Evolutionary conservation across 129 eudicot species (phyloP).

Genomic region (Chrysanthemum lavandulifolium): DNA sequence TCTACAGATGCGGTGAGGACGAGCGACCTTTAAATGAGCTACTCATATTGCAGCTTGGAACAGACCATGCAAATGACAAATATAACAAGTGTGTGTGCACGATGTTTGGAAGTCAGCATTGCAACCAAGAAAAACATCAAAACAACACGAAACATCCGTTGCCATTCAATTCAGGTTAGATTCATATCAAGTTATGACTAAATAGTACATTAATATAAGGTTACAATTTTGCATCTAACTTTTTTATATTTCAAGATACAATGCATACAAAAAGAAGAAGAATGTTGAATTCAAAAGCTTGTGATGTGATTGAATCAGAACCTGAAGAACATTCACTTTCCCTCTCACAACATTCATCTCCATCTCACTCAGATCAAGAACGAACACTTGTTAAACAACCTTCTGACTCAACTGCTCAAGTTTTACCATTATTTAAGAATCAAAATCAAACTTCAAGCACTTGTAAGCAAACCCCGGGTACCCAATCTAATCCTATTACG

Average conservation of each 20-base stretch:
- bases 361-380: constrained; percentile 86
- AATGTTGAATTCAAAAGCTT: constrained; percentile 39
- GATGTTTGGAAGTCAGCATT: constrained; percentile 35
- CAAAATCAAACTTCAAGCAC: constrained; percentile 33
- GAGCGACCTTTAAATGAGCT: constrained; percentile 83
- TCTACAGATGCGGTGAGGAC: constrained; percentile 88
- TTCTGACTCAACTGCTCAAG: constrained; percentile 36
- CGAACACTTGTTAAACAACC: constrained; percentile 44
- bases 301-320: constrained; percentile 48
- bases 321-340: constrained; percentile 78
- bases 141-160: constrained; percentile 31
- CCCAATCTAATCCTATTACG: constrained; percentile 35
- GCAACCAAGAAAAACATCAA: constrained; percentile 43
- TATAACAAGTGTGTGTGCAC: constrained; percentile 43
- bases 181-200: background rate
- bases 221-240: constrained; percentile 6
- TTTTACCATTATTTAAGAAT: constrained; percentile 46
- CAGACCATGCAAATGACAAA: constrained; percentile 41
- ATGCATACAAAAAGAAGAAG: constrained; percentile 56
- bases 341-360: constrained; percentile 77
- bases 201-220: background rate
- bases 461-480: constrained; percentile 29
- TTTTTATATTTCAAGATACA: constrained; percentile 32
- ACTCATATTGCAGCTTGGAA: constrained; percentile 72
- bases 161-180: constrained; percentile 37